Percentiles rank a stretch among this genome's conserved stretches.
Conservation (phyloP, 805 yeast genomes). For the Allodekkera sacchari region DNA sequence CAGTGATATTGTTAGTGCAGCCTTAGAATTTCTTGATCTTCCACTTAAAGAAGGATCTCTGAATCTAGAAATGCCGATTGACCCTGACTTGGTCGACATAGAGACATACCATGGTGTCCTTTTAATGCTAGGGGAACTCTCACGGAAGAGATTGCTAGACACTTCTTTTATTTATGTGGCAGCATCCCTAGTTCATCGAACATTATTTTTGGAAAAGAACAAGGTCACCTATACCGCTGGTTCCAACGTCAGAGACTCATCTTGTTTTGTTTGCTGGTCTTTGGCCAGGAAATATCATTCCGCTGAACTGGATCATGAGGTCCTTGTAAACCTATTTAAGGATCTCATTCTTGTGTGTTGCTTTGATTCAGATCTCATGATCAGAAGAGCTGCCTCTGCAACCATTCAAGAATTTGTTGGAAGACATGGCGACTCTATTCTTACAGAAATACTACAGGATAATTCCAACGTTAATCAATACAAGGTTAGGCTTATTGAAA, state of each 20-base stretch:
- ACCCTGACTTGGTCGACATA: constrained; percentile 28
- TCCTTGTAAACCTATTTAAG: constrained; percentile 16
- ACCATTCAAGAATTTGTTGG: constrained; percentile 84
- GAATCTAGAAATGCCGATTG: constrained; percentile 12
- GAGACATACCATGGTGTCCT: constrained; percentile 50
- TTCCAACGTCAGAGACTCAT: constrained; percentile 69
- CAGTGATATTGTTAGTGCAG: background rate
- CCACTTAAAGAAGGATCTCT: background rate
- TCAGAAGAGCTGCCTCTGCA: constrained; percentile 78
- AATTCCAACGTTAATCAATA: constrained; percentile 22
- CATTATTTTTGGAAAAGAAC: constrained; percentile 52
- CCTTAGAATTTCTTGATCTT: background rate
- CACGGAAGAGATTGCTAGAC: constrained; percentile 15
- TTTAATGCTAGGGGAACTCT: constrained; percentile 46
- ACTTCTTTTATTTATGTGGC: constrained; percentile 15
- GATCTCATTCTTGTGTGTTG: constrained; percentile 46
- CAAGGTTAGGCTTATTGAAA: constrained; percentile 47
- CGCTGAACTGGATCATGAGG: constrained; percentile 11
- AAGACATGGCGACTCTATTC: constrained; percentile 44
- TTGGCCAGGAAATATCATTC: constrained; percentile 34
- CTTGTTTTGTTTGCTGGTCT: constrained; percentile 84
- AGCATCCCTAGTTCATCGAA: constrained; percentile 32
- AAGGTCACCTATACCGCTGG: constrained; percentile 48
- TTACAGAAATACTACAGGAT: constrained; percentile 14
- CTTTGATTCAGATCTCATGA: constrained; percentile 65